Conservation (phyloP, 148 eudicot species). For the Fagopyrum tataricum region DNA sequence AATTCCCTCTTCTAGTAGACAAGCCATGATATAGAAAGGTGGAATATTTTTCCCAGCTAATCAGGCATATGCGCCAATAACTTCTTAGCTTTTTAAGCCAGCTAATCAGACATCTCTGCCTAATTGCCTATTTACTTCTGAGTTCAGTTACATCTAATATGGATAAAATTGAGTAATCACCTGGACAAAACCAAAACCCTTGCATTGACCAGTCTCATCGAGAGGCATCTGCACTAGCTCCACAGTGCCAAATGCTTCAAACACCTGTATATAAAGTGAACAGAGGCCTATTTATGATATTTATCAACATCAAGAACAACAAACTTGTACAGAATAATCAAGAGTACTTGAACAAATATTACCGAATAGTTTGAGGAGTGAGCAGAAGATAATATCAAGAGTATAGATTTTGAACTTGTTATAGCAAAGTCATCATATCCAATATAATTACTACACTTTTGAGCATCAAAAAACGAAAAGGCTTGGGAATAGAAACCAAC, state of each 20-base stretch:
- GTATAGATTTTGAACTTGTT: no score
- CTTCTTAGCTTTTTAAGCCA: background rate
- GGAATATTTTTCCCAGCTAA: background rate
- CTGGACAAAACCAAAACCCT: slow-evolving; percentile 95
- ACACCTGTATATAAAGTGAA: slow-evolving; percentile 42
- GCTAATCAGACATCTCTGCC: background rate
- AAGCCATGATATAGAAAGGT: background rate
- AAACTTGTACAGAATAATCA: background rate
- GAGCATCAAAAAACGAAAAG: background rate
- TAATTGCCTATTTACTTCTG: background rate
- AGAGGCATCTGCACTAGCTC: slow-evolving; percentile 90
- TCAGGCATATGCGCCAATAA: background rate
- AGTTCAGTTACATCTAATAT: background rate
- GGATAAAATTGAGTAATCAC: slow-evolving; percentile 24
- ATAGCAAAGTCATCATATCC: no score
- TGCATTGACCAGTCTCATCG: slow-evolving; percentile 68
- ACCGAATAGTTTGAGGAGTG: background rate
- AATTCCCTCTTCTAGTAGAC: background rate
- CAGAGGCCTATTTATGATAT: background rate
- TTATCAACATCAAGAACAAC: background rate
- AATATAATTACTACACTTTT: no score
- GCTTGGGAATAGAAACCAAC: background rate
- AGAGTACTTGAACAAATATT: background rate
- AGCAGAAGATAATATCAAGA: background rate
- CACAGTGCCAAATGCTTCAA: slow-evolving; percentile 82